These are phyloP conservation scores for Rhododendron kiyosumense DNA, from an alignment of 148 eudicot species.

Conservation along the genomic window DNA sequence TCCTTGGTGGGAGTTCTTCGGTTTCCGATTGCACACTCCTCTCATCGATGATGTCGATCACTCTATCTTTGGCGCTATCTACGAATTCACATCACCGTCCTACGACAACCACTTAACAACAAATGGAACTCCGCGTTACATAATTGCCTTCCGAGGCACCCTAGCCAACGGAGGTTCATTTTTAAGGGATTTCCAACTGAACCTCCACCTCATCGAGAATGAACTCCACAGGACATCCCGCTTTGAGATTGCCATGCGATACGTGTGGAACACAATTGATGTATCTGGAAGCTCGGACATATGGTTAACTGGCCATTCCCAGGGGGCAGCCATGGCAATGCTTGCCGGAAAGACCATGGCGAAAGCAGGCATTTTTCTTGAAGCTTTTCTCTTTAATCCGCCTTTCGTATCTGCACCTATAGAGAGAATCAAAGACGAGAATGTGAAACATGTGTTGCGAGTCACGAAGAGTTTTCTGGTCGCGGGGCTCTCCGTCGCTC, in stretches of 20 bases:
- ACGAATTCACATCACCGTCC: conserved; percentile 41
- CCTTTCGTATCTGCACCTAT: conserved; percentile 80
- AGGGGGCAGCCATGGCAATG: conserved; percentile 86
- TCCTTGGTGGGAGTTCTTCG: conserved; percentile 80
- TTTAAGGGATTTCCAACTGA: conserved; percentile 62
- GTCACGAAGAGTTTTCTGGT: conserved; percentile 75
- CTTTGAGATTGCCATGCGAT: conserved; percentile 55
- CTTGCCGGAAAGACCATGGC: conserved; percentile 89
- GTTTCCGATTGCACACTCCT: conserved; percentile 43
- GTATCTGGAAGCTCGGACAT: conserved; percentile 36
- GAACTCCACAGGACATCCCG: conserved; percentile 76
- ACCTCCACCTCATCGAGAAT: conserved; percentile 56
- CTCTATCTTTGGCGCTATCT: conserved; percentile 77
- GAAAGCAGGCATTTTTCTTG: conserved; percentile 45
- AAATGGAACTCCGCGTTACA: conserved; percentile 44
- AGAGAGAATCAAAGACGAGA: conserved; percentile 67
- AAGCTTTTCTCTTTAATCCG: conserved; percentile 76
- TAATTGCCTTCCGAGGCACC: conserved; percentile 84
- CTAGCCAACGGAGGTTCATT: conserved; percentile 58
- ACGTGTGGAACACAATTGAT: conserved; percentile 60
- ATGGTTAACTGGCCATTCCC: conserved; percentile 82
- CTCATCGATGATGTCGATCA: conserved; percentile 74
- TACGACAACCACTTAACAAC: conserved; percentile 6
- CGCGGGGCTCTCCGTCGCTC: conserved; percentile 72
- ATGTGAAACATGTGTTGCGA: conserved; percentile 74